Conservation (phyloP, 2,329 filamentous ascomycete species). For the Sclerotinia spermophila region DNA sequence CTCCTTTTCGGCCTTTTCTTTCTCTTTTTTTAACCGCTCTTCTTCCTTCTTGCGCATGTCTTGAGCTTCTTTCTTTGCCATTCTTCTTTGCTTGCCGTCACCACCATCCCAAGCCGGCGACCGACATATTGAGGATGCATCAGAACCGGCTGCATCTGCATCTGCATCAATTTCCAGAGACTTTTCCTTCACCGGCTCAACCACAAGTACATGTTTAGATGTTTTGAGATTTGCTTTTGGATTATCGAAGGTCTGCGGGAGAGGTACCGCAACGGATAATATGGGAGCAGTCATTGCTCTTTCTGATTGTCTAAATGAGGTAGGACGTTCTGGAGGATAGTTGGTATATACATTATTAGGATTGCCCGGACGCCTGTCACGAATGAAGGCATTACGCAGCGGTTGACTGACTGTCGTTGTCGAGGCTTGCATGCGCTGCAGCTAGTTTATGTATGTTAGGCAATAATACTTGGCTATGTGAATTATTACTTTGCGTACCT, state of each 20-base stretch:
- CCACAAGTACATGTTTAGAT: not conserved
- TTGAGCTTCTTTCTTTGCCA: slow-evolving; percentile 42
- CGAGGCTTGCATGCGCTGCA: slow-evolving; percentile 39
- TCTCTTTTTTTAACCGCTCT: slow-evolving; percentile 40
- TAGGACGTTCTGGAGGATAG: slow-evolving; percentile 4
- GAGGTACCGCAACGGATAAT: slow-evolving; percentile 25
- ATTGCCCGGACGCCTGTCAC: slow-evolving; percentile 11
- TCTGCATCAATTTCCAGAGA: slow-evolving; percentile 19
- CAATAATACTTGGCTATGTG: slow-evolving; percentile 29
- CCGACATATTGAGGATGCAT: slow-evolving; percentile 49
- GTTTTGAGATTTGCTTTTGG: not conserved
- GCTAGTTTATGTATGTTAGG: slow-evolving; percentile 37
- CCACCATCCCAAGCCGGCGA: slow-evolving; percentile 61
- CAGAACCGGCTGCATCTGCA: slow-evolving; percentile 28
- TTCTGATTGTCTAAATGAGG: slow-evolving; percentile 17
- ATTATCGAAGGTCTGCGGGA: slow-evolving; percentile 1
- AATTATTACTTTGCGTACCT: slow-evolving; percentile 44
- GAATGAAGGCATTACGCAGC: slow-evolving; percentile 8
- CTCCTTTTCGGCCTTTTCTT: slow-evolving; percentile 41
- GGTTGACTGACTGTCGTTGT: slow-evolving; percentile 2
- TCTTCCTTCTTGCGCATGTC: slow-evolving; percentile 42
- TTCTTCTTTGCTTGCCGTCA: slow-evolving; percentile 45
- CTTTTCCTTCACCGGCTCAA: not conserved
- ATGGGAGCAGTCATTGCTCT: slow-evolving; percentile 30
- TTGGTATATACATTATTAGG: slow-evolving; percentile 22